phyloP scores from a whole-genome alignment of 169 alveolate species.

The Plasmodium chabaudi region DNA sequence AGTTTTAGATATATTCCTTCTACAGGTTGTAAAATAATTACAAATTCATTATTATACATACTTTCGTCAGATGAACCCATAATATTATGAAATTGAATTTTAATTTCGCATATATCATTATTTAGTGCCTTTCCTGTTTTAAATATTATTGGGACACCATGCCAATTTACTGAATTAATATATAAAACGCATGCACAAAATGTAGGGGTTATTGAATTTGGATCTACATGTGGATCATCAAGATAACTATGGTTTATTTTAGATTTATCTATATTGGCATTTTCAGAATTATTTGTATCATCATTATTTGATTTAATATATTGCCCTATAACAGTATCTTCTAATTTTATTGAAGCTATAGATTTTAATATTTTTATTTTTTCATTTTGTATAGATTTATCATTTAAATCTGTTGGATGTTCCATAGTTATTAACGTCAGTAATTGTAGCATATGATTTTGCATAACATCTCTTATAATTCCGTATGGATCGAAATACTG shows the following conservation, averaged over 20 bases:
- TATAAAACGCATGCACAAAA: conserved; percentile 80
- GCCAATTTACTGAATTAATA: conserved; percentile 81
- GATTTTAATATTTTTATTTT: conserved; percentile 81
- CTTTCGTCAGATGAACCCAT: conserved; percentile 78
- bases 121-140: conserved; percentile 83
- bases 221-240: conserved; percentile 80
- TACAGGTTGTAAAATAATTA: conserved; percentile 80
- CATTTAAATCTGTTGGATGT: conserved; percentile 79
- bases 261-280: conserved; percentile 25
- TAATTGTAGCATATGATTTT: conserved; percentile 84
- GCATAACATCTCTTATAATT: conserved; percentile 84
- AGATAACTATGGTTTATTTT: conserved; percentile 49
- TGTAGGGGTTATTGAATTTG: conserved; percentile 81
- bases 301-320: conserved; percentile 77
- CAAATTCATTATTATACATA: conserved; percentile 78
- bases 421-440: conserved; percentile 82
- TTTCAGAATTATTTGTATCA: conserved; percentile 17
- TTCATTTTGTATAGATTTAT: conserved; percentile 81
- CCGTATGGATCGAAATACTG: conserved; percentile 84
- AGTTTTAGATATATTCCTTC: conserved; percentile 82
- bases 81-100: conserved; percentile 78
- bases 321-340: conserved; percentile 82
- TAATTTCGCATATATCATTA: conserved; percentile 79
- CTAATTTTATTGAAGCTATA: conserved; percentile 78
- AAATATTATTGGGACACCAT: conserved; percentile 81